A percentile compares a stretch with the other conserved stretches of the same genome.
Conservation (phyloP, 371 early-diverging fungal species). For the Thermomucor indicae-seudaticae region DNA sequence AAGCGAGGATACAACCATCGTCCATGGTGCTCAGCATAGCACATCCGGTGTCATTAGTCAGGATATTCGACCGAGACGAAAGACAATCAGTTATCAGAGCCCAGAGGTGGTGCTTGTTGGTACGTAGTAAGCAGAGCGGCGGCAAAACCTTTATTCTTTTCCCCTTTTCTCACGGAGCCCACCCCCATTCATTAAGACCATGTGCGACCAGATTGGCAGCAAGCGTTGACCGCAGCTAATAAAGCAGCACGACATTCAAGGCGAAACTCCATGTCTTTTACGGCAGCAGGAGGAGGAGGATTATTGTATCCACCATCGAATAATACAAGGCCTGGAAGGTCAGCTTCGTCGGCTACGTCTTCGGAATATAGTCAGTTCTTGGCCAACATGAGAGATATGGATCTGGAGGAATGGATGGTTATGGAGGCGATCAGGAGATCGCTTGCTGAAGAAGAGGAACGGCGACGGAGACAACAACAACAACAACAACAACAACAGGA, state of each 20-base stretch:
- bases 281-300: background rate
- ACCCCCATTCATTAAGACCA: constrained; percentile 53
- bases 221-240: background rate
- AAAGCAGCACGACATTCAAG: background rate
- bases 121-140: constrained; percentile 19
- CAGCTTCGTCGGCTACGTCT: constrained; percentile 37
- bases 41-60: constrained; percentile 32
- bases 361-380: constrained; percentile 56
- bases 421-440: constrained; percentile 86
- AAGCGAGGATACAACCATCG: too few species aligned
- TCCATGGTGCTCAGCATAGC: constrained; percentile 16
- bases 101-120: constrained; percentile 75
- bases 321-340: constrained; percentile 32
- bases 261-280: constrained; percentile 2
- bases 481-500: constrained; percentile 2
- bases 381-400: constrained; percentile 60
- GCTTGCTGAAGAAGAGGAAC: constrained; percentile 60
- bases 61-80: constrained; percentile 38
- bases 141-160: too few species aligned
- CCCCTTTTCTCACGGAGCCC: background rate
- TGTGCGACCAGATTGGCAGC: constrained; percentile 68
- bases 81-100: constrained; percentile 54
- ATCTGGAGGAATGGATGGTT: constrained; percentile 88
- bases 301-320: background rate
- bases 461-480: constrained; percentile 4